Conservation (phyloP, 495 filamentous ascomycete species). For the Xylaria sp. region DNA sequence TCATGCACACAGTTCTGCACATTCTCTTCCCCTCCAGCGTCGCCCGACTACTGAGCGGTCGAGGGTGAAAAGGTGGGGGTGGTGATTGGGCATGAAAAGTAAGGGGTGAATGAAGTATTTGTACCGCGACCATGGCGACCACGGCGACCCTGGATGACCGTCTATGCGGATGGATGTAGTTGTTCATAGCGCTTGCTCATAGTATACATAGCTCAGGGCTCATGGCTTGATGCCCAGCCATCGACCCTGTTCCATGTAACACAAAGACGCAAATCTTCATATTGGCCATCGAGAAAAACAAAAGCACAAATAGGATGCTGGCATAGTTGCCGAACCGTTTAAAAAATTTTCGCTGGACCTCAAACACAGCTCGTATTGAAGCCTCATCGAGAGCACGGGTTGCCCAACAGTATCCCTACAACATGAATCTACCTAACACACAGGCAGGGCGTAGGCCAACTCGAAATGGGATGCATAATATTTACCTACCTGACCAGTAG, state of each 20-base stretch:
- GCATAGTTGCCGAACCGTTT: neutral
- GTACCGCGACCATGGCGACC: neutral
- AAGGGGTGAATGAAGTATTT: neutral
- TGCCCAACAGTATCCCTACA: neutral
- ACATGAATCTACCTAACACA: neutral
- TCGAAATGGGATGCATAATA: neutral
- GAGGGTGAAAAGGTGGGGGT: neutral
- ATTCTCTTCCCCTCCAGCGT: neutral
- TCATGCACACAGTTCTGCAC: neutral
- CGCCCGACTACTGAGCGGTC: neutral
- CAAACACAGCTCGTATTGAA: slow-evolving; percentile 1
- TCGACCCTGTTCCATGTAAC: slow-evolving; percentile 4
- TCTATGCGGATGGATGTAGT: neutral
- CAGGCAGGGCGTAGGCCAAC: neutral
- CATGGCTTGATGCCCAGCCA: slow-evolving; percentile 19
- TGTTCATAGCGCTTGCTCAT: no score
- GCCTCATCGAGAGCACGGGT: neutral
- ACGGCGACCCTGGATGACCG: neutral
- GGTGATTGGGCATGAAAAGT: slow-evolving; percentile 12
- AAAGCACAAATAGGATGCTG: neutral
- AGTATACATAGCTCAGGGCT: no score
- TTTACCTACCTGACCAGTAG: neutral
- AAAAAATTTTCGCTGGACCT: neutral
- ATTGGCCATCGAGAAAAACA: neutral
- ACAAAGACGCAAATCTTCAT: neutral